These are phyloP conservation scores for Blastomyces gilchristii DNA, from an alignment of 2,329 filamentous ascomycete species.

Conservation along the genomic window DNA sequence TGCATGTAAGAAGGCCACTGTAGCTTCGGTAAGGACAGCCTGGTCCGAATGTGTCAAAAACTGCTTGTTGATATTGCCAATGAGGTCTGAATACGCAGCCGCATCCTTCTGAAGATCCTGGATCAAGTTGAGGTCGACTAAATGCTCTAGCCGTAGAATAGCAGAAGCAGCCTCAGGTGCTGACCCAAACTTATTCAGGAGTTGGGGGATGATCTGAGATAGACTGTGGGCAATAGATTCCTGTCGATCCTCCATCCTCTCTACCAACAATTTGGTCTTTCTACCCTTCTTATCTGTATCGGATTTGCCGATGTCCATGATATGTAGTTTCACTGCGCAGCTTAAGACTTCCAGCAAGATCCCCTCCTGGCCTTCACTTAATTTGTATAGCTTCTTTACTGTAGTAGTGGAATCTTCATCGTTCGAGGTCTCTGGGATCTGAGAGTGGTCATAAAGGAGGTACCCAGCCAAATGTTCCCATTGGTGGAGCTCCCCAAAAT, in stretches of 20 bases:
- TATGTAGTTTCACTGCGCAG: constrained; percentile 63
- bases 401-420: constrained; percentile 50
- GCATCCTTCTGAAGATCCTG: constrained; percentile 81
- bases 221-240: constrained; percentile 66
- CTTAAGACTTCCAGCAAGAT: constrained; percentile 81
- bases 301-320: constrained; percentile 57
- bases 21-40: constrained; percentile 72
- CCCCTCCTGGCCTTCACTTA: constrained; percentile 65
- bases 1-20: constrained; percentile 71
- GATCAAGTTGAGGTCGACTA: constrained; percentile 77
- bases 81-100: constrained; percentile 63
- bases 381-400: constrained; percentile 62
- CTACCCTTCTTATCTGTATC: constrained; percentile 46
- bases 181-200: constrained; percentile 91
- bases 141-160: constrained; percentile 75
- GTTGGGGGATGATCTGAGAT: constrained; percentile 66
- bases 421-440: constrained; percentile 44
- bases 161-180: constrained; percentile 74
- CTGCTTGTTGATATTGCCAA: constrained; percentile 89
- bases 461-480: constrained; percentile 89
- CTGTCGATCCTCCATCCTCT: constrained; percentile 57
- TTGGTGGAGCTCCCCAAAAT: constrained; percentile 65
- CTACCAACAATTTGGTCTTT: constrained; percentile 49
- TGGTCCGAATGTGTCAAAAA: constrained; percentile 88
- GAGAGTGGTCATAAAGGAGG: constrained; percentile 80